A percentile compares a stretch with the other conserved stretches of the same genome.
These are phyloP conservation scores for Leccinum longicurvipes DNA, from an alignment of 768 basidiomycete species.

Conservation along the genomic window DNA sequence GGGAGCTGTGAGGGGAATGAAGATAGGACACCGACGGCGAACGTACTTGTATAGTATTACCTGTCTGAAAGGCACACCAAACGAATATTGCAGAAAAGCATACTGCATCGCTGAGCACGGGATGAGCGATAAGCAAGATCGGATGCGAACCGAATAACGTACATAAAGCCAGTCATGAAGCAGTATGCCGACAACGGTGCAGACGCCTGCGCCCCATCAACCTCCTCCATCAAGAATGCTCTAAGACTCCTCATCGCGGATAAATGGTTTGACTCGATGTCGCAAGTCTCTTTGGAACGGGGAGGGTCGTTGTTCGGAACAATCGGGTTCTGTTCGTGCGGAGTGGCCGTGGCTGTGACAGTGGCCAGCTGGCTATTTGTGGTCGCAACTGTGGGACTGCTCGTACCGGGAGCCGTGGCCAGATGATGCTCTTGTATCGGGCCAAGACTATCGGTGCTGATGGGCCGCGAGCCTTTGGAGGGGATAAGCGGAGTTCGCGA, in stretches of 20 bases:
- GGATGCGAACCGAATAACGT: slow-evolving; percentile 23
- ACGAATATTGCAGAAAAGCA: slow-evolving; percentile 78
- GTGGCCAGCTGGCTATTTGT: not conserved
- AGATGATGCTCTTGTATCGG: slow-evolving; percentile 12
- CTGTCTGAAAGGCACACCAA: slow-evolving; percentile 86
- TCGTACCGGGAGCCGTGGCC: not conserved
- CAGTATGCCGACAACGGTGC: slow-evolving; percentile 61
- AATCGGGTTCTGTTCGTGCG: not conserved
- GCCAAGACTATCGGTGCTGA: slow-evolving; percentile 5
- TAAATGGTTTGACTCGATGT: slow-evolving; percentile 13
- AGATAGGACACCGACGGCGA: accelerated
- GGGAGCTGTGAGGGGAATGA: not conserved
- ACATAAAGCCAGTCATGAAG: slow-evolving; percentile 83
- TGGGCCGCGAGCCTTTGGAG: not conserved
- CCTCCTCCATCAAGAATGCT: slow-evolving; percentile 19
- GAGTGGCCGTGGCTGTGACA: not conserved
- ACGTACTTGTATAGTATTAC: slow-evolving; percentile 64
- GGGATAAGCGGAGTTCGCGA: slow-evolving; percentile 15
- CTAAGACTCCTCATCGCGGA: slow-evolving; percentile 9
- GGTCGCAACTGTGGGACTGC: not conserved
- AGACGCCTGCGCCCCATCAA: slow-evolving; percentile 34
- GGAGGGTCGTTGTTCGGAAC: not conserved
- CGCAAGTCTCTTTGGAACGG: not conserved
- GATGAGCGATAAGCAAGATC: not conserved
- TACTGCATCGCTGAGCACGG: slow-evolving; percentile 52